Conservation (phyloP, 768 basidiomycete species). For the Hypholoma fasciculare region DNA sequence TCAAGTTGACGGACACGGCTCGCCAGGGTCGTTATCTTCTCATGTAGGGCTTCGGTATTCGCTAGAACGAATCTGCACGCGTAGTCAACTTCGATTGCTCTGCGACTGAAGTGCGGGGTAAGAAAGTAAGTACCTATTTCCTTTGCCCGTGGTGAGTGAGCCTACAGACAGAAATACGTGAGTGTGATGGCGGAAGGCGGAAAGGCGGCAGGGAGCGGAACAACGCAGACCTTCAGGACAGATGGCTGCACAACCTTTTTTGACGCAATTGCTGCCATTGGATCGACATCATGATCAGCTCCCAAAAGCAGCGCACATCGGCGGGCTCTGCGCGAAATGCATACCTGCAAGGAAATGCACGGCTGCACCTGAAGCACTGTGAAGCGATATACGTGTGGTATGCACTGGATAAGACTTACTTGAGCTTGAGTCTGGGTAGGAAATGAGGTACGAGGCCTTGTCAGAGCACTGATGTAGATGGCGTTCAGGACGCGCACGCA, state of each 20-base stretch:
- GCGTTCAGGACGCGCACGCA: conserved; percentile 23
- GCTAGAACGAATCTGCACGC: conserved; percentile 63
- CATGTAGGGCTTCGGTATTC: conserved; percentile 68
- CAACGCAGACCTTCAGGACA: conserved; percentile 58
- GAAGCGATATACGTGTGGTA: conserved; percentile 9
- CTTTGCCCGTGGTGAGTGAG: conserved; percentile 72
- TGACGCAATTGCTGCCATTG: conserved; percentile 50
- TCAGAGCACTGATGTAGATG: conserved; percentile 4
- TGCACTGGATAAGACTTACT: conserved; percentile 37
- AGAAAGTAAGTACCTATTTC: conserved; percentile 52
- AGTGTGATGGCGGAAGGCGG: conserved; percentile 13
- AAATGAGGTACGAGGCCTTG: conserved; percentile 8
- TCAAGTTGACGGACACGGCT: conserved; percentile 68
- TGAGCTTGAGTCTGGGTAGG: conserved; percentile 58
- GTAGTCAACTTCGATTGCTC: background rate
- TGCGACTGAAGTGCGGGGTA: background rate
- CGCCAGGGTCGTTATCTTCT: conserved; percentile 62
- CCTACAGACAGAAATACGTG: conserved; percentile 33
- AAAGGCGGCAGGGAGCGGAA: conserved; percentile 10
- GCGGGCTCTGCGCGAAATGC: conserved; percentile 1
- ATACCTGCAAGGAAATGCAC: conserved; percentile 67
- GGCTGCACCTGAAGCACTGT: conserved; percentile 48
- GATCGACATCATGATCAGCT: conserved; percentile 15
- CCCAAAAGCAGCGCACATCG: conserved; percentile 1
- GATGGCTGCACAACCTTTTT: conserved; percentile 60